Conservation (phyloP, 2,329 filamentous ascomycete species). For the Xylariaceae sp. region DNA sequence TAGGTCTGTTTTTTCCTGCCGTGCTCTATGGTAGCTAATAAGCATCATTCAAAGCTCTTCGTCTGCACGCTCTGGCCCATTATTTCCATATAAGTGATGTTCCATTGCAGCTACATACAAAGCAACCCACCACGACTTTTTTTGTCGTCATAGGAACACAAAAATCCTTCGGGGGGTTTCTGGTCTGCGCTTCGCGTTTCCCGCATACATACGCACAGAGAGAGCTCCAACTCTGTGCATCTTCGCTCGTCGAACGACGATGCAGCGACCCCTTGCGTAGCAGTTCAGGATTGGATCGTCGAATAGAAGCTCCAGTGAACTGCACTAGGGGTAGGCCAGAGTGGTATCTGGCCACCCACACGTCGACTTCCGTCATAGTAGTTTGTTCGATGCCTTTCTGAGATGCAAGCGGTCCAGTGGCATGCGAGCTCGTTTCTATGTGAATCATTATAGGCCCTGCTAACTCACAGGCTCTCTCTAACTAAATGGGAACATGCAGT, state of each 20-base stretch:
- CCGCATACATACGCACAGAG: constrained; percentile 1
- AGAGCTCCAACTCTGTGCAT: neutral
- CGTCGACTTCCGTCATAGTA: too few relatives aligned
- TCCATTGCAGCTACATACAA: constrained; percentile 12
- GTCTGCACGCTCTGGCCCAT: too few relatives aligned
- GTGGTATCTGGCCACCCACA: constrained; percentile 5
- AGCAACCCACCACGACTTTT: constrained; percentile 6
- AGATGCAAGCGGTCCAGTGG: constrained; percentile 5
- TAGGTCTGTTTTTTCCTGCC: neutral
- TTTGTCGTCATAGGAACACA: constrained; percentile 8
- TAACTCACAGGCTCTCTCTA: too few relatives aligned
- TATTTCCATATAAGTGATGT: neutral
- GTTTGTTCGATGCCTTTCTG: too few relatives aligned
- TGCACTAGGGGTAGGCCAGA: too few relatives aligned
- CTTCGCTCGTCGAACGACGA: constrained; percentile 3
- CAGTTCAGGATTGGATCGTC: neutral
- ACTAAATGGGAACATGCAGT: too few relatives aligned
- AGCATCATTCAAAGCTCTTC: too few relatives aligned
- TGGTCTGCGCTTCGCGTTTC: constrained; percentile 13
- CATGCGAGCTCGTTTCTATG: too few relatives aligned
- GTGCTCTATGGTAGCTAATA: neutral
- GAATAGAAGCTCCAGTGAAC: neutral
- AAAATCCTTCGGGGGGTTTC: constrained; percentile 3
- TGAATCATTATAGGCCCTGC: too few relatives aligned
- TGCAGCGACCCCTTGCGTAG: neutral